Conservation (phyloP, 805 yeast genomes). For the Ogataea trehalophila region DNA sequence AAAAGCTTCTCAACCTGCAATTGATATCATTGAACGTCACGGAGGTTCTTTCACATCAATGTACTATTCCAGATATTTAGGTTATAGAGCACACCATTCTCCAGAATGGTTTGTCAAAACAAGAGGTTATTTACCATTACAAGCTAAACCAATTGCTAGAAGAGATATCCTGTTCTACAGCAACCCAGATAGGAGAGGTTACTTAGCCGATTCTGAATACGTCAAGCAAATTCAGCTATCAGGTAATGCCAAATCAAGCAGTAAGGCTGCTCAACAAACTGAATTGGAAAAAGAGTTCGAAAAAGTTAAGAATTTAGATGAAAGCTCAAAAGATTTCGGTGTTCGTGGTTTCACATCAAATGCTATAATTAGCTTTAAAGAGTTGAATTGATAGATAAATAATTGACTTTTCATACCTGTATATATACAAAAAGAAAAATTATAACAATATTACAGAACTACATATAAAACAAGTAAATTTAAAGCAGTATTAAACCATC, state of each 20-base stretch:
- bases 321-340: constrained; percentile 9
- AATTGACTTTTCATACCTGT: constrained; percentile 1
- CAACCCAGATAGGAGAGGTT: constrained; percentile 69
- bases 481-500: background rate
- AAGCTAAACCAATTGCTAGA: constrained; percentile 79
- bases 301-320: constrained; percentile 16
- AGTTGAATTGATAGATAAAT: constrained; percentile 15
- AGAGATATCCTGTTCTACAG: constrained; percentile 79
- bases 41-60: constrained; percentile 75
- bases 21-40: constrained; percentile 60
- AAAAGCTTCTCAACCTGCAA: constrained; percentile 71
- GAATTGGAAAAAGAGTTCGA: constrained; percentile 11
- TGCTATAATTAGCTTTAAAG: constrained; percentile 20
- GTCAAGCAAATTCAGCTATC: constrained; percentile 27
- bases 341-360: constrained; percentile 20
- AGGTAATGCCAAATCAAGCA: constrained; percentile 2
- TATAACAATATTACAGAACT: background rate
- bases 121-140: constrained; percentile 77
- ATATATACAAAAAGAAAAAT: constrained; percentile 2
- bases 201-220: constrained; percentile 40
- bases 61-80: constrained; percentile 57
- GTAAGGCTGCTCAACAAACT: constrained; percentile 13
- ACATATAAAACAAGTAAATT: background rate
- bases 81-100: constrained; percentile 67
- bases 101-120: constrained; percentile 67